A percentile compares a stretch with the other conserved stretches of the same genome.
Conservation (phyloP, 1,284 basidiomycete genomes). For the Ustilago lituana region DNA sequence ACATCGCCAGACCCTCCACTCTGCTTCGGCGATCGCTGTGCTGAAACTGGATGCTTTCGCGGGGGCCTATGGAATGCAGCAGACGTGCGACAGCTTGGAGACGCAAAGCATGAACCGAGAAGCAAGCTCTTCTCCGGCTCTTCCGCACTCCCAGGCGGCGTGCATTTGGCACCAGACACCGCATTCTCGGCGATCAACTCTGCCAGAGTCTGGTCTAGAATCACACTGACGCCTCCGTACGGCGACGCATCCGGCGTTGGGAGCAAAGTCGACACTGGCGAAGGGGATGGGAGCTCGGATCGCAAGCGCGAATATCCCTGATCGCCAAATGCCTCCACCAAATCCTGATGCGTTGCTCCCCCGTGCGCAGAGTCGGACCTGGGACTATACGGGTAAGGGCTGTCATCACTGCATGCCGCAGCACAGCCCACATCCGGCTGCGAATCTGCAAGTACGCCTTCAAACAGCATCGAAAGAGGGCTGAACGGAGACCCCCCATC, state of each 20-base stretch:
- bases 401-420: background rate
- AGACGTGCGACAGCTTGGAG: background rate
- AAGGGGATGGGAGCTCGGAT: background rate
- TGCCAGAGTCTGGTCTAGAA: background rate
- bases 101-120: background rate
- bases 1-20: background rate
- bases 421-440: background rate
- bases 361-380: background rate
- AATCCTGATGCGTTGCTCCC: too few species aligned
- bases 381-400: background rate
- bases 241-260: background rate
- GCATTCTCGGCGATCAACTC: background rate
- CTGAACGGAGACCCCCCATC: background rate
- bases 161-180: background rate
- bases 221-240: background rate
- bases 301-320: too few species aligned
- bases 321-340: too few species aligned
- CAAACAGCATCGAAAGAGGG: slow-evolving; percentile 33
- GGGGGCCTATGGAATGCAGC: too few species aligned
- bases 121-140: background rate
- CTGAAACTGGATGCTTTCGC: too few species aligned
- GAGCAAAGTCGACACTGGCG: background rate
- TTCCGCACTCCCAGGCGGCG: background rate
- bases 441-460: slow-evolving; percentile 26
- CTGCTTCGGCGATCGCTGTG: background rate